Conservation (phyloP, 352 stramenopile species). For the Vaucheria bursata region DNA sequence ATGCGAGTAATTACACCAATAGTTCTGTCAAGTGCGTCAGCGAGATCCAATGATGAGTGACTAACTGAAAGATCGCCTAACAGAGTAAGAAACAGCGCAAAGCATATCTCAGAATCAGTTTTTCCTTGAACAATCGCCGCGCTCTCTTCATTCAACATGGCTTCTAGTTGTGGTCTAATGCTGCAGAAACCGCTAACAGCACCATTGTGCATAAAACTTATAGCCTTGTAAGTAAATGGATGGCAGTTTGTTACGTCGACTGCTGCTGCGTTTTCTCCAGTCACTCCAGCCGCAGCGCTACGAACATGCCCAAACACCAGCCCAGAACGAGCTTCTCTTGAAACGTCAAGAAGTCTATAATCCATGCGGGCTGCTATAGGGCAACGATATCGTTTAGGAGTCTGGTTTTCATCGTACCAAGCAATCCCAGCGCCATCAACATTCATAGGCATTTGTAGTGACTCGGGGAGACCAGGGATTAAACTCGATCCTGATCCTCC, state of each 20-base stretch:
- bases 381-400: background rate
- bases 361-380: background rate
- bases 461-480: background rate
- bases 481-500: background rate
- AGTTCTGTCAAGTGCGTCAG: background rate
- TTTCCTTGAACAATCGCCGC: constrained; percentile 7
- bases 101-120: constrained; percentile 20
- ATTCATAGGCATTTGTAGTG: background rate
- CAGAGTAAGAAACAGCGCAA: background rate
- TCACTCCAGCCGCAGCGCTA: background rate
- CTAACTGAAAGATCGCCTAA: background rate
- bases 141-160: constrained; percentile 1
- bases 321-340: background rate
- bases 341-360: background rate
- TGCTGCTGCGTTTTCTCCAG: background rate
- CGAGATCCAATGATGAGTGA: background rate
- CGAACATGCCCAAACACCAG: background rate
- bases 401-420: background rate
- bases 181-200: constrained; percentile 18
- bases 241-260: background rate
- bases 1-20: background rate
- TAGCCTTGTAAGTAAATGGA: constrained; percentile 5
- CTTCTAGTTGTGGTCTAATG: constrained; percentile 19
- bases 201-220: constrained; percentile 42
- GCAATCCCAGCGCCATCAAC: background rate